Evolutionary conservation across 2,329 filamentous ascomycete species (phyloP).

Genomic region (Tolypocladium inflatum): DNA sequence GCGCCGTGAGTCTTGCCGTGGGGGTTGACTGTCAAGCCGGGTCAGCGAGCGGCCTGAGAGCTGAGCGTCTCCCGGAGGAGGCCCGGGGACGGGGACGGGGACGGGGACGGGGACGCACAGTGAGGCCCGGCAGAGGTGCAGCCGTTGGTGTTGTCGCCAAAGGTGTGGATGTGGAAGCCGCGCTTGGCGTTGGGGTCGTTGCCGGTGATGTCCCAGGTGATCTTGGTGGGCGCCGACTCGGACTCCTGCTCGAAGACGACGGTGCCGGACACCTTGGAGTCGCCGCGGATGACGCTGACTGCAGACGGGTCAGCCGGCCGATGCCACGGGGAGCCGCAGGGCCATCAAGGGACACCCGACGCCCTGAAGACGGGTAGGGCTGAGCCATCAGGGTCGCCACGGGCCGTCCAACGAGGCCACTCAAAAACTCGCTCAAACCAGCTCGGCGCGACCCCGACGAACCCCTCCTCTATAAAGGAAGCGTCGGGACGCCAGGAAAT

Average conservation of each 20-base stretch:
- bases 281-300: constrained; percentile 97
- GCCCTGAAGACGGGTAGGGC: constrained; percentile 3
- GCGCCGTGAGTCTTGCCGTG: constrained; percentile 86
- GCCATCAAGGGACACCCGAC: constrained; percentile 23
- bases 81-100: too few species aligned
- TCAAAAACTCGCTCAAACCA: constrained; percentile 51
- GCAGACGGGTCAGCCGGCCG: constrained; percentile 9
- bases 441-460: constrained; percentile 27
- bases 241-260: constrained; percentile 89
- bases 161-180: constrained; percentile 97
- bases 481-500: neutral
- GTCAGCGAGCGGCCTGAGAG: constrained; percentile 4
- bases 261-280: constrained; percentile 89
- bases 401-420: constrained; percentile 10
- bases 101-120: constrained; percentile 58
- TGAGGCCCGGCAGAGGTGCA: constrained; percentile 97
- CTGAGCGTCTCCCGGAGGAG: neutral
- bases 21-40: constrained; percentile 68
- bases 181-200: constrained; percentile 93
- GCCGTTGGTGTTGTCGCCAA: constrained; percentile 99
- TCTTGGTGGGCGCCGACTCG: constrained; percentile 73
- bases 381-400: constrained; percentile 34
- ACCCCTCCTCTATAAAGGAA: constrained; percentile 2
- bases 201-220: constrained; percentile 88
- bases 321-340: neutral